Percentiles rank a stretch among this genome's conserved stretches.
phyloP scores from a whole-genome alignment of 352 stramenopile species.

The Globisporangium parvum region DNA sequence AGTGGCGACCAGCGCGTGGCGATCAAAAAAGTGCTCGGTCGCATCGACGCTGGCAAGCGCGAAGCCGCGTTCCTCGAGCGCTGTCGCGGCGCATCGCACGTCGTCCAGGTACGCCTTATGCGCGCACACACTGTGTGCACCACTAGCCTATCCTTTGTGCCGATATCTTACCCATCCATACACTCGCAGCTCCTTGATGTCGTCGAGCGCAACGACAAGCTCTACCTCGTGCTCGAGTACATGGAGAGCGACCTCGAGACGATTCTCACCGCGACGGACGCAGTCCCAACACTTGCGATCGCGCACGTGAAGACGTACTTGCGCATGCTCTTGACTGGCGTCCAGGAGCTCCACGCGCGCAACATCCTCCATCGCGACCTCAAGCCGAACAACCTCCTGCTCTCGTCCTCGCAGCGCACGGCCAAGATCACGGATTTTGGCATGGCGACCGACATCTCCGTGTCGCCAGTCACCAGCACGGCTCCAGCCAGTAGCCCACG shows the following conservation, averaged over 20 bases:
- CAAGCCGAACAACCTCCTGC: constrained; percentile 79
- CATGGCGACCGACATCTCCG: constrained; percentile 43
- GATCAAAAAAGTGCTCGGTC: constrained; percentile 73
- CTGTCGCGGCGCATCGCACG: constrained; percentile 38
- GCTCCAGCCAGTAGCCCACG: neutral
- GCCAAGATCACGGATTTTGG: constrained; percentile 83
- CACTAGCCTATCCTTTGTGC: neutral
- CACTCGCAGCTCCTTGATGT: constrained; percentile 39
- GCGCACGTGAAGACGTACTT: constrained; percentile 65
- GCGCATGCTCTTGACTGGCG: constrained; percentile 54
- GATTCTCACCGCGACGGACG: constrained; percentile 36
- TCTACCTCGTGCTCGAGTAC: constrained; percentile 71
- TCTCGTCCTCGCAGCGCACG: constrained; percentile 30
- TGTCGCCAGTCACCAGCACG: constrained; percentile 4
- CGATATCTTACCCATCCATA: constrained; percentile 3
- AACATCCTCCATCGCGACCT: constrained; percentile 72
- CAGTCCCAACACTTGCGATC: constrained; percentile 30
- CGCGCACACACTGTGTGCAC: neutral
- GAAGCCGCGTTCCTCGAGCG: constrained; percentile 45
- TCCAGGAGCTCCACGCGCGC: constrained; percentile 48
- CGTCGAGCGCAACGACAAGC: constrained; percentile 52
- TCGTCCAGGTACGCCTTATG: constrained; percentile 41
- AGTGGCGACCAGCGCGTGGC: constrained; percentile 27
- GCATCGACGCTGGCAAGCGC: constrained; percentile 24
- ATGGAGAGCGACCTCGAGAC: constrained; percentile 78